Base-by-base conservation (phyloP, 140 eudicot species). In the Bidens hawaiensis region DNA sequence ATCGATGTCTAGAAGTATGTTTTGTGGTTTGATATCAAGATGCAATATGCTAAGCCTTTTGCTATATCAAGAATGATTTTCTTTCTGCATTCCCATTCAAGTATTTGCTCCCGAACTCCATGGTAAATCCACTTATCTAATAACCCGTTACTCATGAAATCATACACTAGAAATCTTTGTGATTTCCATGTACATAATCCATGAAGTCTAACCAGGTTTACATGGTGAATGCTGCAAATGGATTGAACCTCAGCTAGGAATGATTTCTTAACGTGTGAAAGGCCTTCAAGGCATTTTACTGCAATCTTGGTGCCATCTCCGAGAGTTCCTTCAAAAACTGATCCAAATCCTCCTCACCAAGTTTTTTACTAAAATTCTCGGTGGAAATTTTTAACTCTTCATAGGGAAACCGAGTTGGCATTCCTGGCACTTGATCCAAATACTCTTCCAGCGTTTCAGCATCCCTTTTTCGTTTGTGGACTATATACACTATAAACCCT, bases 141-240 rank as follows among this genome's bases (percentile, higher is more conserved):
- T 28, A 78, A 67, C 7, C 78, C 78, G 12, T 72, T 78, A 31
- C 45, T 34, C 76, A 78, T 46, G 62, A 52, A n/a, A n/a, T n/a
- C n/a, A n/a, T n/a, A n/a, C n/a, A n/a, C n/a, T n/a, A n/a, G n/a
- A n/a, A n/a, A n/a, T n/a, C n/a, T n/a, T 17, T n/a, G 15, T 3
- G 64, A 36, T 50, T 50, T 65, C 4, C 47, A 54, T 7, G 61
- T 46, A 67, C 71, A 77, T 45, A 25, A 71, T 6, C 78, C 82
- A 21, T 51, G 10, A 16, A 73, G 53, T 22, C 51, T 63, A 41
- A 78, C 77, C 41, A 78, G 38, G 42, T 78, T 73, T 24, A 68
- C 42, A 65, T 78, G 83, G 33, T 74, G 79, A 59, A 73, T 73
- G 62, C 65, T 73, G 2, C 83, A 70, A 7, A 78, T 46, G 15